Conservation (phyloP, 2,329 filamentous ascomycete species). For the Fusarium sp. region DNA sequence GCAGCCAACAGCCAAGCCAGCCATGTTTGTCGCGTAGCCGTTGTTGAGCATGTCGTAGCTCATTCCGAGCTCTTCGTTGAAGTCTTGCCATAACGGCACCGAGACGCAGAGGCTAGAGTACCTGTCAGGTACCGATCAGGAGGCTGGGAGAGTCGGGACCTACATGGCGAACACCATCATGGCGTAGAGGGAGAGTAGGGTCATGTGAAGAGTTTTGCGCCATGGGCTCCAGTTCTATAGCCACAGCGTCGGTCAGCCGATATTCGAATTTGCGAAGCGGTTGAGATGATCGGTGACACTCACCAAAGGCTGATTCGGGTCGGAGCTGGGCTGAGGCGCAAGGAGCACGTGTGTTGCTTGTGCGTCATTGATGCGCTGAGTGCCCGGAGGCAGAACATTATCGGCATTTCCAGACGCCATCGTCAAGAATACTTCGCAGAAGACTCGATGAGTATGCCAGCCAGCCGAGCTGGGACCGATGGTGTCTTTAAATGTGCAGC, state of each 20-base stretch:
- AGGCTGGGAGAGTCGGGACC: not conserved
- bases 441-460: not conserved
- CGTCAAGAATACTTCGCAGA: not conserved
- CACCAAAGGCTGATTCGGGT: conserved; percentile 40
- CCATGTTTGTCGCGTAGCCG: conserved; percentile 48
- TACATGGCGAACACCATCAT: conserved; percentile 42
- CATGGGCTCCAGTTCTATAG: conserved; percentile 34
- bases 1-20: conserved; percentile 50
- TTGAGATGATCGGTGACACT: not conserved
- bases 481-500: no score
- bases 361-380: conserved; percentile 34
- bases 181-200: conserved; percentile 29
- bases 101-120: conserved; percentile 31
- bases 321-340: conserved; percentile 37
- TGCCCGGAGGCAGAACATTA: conserved; percentile 31
- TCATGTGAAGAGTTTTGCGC: conserved; percentile 36
- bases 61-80: conserved; percentile 38
- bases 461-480: no score
- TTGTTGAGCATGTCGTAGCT: conserved; percentile 45
- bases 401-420: not conserved
- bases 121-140: accelerated
- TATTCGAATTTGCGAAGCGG: not conserved
- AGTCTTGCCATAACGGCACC: conserved; percentile 39
- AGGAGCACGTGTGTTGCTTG: conserved; percentile 31
- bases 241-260: no score